Conservation (phyloP, 441 rosid genomes). For the Bocquillonia castaneifolia region DNA sequence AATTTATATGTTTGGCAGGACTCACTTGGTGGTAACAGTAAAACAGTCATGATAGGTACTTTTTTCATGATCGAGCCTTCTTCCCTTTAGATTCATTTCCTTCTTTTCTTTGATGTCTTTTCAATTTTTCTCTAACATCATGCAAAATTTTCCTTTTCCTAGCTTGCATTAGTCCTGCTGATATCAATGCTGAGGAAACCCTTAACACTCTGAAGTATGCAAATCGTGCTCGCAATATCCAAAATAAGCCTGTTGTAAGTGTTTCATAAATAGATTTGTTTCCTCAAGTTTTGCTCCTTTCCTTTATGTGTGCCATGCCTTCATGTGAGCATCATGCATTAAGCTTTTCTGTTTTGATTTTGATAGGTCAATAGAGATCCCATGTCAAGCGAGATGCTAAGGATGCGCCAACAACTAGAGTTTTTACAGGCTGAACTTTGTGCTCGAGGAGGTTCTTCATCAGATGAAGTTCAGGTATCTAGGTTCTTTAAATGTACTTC, state of each 20-base stretch:
- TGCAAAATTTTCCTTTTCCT: constrained; percentile 22
- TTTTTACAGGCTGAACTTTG: constrained; percentile 94
- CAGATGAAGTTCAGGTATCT: constrained; percentile 78
- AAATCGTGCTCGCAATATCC: constrained; percentile 96
- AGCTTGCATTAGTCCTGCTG: constrained; percentile 99
- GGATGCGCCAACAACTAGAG: constrained; percentile 94
- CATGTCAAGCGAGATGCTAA: constrained; percentile 90
- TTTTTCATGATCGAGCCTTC: background rate
- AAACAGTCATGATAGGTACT: constrained; percentile 97
- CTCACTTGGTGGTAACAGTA: constrained; percentile 98
- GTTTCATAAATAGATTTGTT: constrained; percentile 11
- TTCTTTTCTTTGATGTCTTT: background rate
- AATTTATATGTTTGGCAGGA: constrained; percentile 48
- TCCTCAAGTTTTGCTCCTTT: background rate
- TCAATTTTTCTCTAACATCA: background rate
- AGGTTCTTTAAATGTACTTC: constrained; percentile 12
- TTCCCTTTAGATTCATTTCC: constrained; percentile 9
- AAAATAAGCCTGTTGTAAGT: constrained; percentile 96
- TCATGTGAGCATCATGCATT: constrained; percentile 6
- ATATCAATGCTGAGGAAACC: constrained; percentile 98
- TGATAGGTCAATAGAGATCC: constrained; percentile 91
- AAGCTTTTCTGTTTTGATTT: constrained; percentile 4
- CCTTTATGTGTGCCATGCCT: constrained; percentile 1
- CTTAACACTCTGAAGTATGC: constrained; percentile 94
- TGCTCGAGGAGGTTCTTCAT: constrained; percentile 72